Percentiles rank a stretch among this genome's conserved stretches.
Evolutionary conservation across 2,329 filamentous ascomycete genomes (phyloP).

Genomic region (Diaporthe sp.): DNA sequence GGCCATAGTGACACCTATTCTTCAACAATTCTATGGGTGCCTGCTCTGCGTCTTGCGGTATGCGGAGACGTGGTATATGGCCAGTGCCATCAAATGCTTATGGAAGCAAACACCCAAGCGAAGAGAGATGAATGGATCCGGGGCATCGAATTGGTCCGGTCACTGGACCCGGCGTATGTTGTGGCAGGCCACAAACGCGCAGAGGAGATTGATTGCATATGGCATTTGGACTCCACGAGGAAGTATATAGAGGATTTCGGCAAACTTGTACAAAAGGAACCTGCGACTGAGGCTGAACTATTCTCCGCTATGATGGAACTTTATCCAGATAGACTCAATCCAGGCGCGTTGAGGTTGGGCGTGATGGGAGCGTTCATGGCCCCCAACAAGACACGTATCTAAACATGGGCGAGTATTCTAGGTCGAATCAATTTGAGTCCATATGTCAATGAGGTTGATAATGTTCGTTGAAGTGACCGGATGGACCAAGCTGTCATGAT

Average conservation of each 20-base stretch:
- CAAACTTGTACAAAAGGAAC: background rate
- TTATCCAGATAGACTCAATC: background rate
- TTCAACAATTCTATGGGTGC: background rate
- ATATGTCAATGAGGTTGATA: background rate
- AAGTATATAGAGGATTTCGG: slow-evolving; percentile 2
- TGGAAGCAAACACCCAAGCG: background rate
- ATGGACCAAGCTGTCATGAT: background rate
- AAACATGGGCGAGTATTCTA: background rate
- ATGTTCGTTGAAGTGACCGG: no score
- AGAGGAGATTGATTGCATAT: background rate
- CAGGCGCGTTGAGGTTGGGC: background rate
- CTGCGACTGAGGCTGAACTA: background rate
- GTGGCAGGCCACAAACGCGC: background rate
- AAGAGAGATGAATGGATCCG: background rate
- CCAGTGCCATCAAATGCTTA: background rate
- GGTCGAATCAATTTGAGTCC: background rate
- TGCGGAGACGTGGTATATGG: background rate
- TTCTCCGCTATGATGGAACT: background rate
- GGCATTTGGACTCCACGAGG: background rate
- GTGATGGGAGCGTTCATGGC: background rate
- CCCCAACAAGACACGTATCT: background rate
- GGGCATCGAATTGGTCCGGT: background rate
- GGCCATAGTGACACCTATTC: slow-evolving; percentile 1
- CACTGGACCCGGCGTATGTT: background rate
- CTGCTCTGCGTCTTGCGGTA: background rate